Evolutionary conservation across 1,284 basidiomycete species (phyloP).

Genomic region (Ganoderma lucidum): DNA sequence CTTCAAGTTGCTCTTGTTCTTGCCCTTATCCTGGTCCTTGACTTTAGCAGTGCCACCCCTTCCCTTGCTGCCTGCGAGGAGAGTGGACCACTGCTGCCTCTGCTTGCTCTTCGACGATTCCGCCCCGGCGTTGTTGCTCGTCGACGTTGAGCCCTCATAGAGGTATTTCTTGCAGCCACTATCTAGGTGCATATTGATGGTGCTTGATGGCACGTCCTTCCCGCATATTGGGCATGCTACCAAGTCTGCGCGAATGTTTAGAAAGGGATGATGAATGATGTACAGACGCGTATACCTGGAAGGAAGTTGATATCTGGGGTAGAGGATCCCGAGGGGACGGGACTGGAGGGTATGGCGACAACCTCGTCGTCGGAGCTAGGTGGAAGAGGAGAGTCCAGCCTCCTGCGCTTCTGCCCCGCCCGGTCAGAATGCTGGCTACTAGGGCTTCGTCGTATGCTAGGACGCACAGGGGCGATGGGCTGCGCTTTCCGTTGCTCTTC

Average conservation of each 20-base stretch:
- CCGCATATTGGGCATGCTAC: constrained; percentile 68
- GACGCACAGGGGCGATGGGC: not conserved
- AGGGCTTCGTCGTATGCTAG: not conserved
- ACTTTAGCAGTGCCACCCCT: constrained; percentile 22
- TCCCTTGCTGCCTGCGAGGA: constrained; percentile 48
- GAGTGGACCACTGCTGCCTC: constrained; percentile 56
- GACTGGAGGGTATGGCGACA: constrained; percentile 24
- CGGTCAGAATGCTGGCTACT: constrained; percentile 38
- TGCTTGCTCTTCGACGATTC: constrained; percentile 38
- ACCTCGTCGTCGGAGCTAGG: constrained; percentile 31
- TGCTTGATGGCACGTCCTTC: constrained; percentile 48
- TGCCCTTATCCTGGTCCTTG: constrained; percentile 54
- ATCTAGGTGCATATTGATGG: constrained; percentile 71
- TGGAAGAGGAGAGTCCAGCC: constrained; percentile 8
- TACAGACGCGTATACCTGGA: constrained; percentile 9
- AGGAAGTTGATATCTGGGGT: constrained; percentile 26
- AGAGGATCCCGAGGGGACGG: constrained; percentile 25
- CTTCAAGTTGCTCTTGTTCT: constrained; percentile 45
- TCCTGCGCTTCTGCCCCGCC: constrained; percentile 22
- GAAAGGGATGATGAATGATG: not conserved
- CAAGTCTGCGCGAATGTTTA: constrained; percentile 15
- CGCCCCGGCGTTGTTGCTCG: not conserved
- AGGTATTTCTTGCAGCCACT: constrained; percentile 51
- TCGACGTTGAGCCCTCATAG: constrained; percentile 5
- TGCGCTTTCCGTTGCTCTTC: constrained; percentile 22